Percentiles rank a stretch among this genome's conserved stretches.
Conservation (phyloP, 2,329 filamentous ascomycete species). For the Phyllosticta capitalensis region DNA sequence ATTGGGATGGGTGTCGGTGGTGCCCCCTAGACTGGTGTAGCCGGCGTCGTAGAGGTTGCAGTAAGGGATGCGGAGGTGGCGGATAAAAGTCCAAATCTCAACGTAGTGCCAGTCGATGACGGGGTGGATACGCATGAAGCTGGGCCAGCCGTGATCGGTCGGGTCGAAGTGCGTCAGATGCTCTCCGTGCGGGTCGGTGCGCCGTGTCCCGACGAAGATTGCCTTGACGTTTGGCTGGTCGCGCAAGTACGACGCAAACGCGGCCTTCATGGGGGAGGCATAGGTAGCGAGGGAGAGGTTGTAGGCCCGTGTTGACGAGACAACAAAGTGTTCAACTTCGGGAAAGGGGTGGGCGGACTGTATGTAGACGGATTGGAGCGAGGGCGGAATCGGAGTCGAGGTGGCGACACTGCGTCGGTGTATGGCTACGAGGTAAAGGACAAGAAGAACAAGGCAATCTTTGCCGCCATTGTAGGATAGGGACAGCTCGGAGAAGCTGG, state of each 20-base stretch:
- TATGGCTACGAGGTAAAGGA: constrained; percentile 68
- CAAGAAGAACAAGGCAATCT: constrained; percentile 86
- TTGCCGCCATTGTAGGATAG: constrained; percentile 97
- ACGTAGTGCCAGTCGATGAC: constrained; percentile 97
- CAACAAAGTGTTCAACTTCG: constrained; percentile 79
- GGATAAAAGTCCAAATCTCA: constrained; percentile 88
- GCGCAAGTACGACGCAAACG: constrained; percentile 66
- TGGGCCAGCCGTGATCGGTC: constrained; percentile 84
- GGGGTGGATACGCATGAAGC: constrained; percentile 86
- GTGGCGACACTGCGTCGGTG: constrained; percentile 27
- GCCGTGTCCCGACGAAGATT: constrained; percentile 77
- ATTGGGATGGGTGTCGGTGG: constrained; percentile 81
- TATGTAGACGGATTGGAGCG: constrained; percentile 78
- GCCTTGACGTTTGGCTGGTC: constrained; percentile 59
- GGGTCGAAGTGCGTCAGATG: constrained; percentile 71
- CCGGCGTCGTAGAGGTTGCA: constrained; percentile 80
- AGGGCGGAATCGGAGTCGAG: constrained; percentile 27
- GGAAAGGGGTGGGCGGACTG: constrained; percentile 74
- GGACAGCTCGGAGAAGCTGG: constrained; percentile 66
- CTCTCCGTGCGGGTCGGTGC: constrained; percentile 86
- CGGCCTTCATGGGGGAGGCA: constrained; percentile 67
- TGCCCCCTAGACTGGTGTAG: constrained; percentile 88
- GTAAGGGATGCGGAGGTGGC: constrained; percentile 69
- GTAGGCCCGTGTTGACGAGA: constrained; percentile 55
- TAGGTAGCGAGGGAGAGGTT: constrained; percentile 68